These are phyloP conservation scores for Cardamine chenopodiifolia DNA, from an alignment of 345 rosid species.

Conservation along the genomic window DNA sequence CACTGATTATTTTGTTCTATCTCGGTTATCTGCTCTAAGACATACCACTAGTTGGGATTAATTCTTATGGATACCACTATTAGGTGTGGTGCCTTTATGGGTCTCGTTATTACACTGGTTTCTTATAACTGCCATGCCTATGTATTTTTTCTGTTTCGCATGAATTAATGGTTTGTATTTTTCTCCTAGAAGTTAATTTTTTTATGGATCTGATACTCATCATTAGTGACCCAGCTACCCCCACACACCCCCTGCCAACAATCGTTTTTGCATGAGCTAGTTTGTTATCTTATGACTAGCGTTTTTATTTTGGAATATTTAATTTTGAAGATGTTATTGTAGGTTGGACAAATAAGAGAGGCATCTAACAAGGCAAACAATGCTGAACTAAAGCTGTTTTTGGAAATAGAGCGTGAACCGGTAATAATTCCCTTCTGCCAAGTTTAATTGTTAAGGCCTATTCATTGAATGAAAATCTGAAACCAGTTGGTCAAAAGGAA, in stretches of 20 bases:
- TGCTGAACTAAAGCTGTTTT: slow-evolving; percentile 82
- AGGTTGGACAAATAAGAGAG: slow-evolving; percentile 96
- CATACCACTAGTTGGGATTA: slow-evolving; percentile 6
- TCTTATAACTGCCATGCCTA: slow-evolving; percentile 11
- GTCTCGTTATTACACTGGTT: background rate
- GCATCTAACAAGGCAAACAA: slow-evolving; percentile 70
- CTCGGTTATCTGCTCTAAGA: slow-evolving; percentile 12
- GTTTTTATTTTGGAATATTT: background rate
- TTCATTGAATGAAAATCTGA: slow-evolving; percentile 6
- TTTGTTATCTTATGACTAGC: background rate
- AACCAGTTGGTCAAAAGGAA: slow-evolving; percentile 5
- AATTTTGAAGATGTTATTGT: slow-evolving; percentile 26
- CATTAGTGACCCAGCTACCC: slow-evolving; percentile 12
- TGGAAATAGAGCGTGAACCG: slow-evolving; percentile 85
- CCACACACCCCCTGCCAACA: background rate
- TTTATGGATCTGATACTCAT: background rate
- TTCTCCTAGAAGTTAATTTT: background rate
- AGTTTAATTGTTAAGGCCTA: slow-evolving; percentile 7
- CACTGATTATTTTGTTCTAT: background rate
- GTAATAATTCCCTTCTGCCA: slow-evolving; percentile 47
- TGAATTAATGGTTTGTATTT: slow-evolving; percentile 1
- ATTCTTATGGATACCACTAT: no score
- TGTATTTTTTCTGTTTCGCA: slow-evolving; percentile 1
- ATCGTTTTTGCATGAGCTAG: slow-evolving; percentile 4
- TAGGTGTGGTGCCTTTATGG: slow-evolving; percentile 14